These are phyloP conservation scores for Lasiosphaeria hispida DNA, from an alignment of 495 filamentous ascomycete species.

Conservation along the genomic window DNA sequence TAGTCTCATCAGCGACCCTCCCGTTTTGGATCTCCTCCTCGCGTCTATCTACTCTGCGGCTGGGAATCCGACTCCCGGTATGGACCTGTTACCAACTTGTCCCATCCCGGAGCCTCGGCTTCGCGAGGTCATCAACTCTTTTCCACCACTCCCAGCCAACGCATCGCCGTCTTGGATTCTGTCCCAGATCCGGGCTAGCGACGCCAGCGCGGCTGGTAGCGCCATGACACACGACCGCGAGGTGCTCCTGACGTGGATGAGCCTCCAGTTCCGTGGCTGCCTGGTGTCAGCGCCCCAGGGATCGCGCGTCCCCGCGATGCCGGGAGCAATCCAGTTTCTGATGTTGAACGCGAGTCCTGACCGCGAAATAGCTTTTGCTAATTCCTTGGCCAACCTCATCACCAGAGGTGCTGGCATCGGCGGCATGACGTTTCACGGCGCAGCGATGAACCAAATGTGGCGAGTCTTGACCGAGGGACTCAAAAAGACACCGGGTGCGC, in stretches of 20 bases:
- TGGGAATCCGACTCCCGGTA: not conserved
- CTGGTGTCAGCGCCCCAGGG: conserved; percentile 8
- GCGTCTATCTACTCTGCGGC: conserved; percentile 7
- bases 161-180: conserved; percentile 1
- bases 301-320: conserved; percentile 11
- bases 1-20: conserved; percentile 11
- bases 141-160: conserved; percentile 4
- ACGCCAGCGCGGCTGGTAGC: not conserved
- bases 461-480: conserved; percentile 8
- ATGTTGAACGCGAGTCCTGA: conserved; percentile 7
- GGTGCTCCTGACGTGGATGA: conserved; percentile 13
- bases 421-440: conserved; percentile 9
- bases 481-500: not conserved
- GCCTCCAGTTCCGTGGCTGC: conserved; percentile 8
- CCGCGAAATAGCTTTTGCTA: conserved; percentile 4
- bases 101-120: not conserved
- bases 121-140: conserved; percentile 13
- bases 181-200: conserved; percentile 1
- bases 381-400: not conserved
- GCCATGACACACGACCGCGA: not conserved
- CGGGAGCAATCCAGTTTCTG: conserved; percentile 13
- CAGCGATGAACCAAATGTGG: not conserved
- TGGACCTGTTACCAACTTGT: conserved; percentile 6
- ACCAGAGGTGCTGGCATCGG: not conserved
- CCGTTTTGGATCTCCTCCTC: conserved; percentile 12